Evolutionary conservation across 345 rosid species (phyloP).

Genomic region (Corymbia maculata): DNA sequence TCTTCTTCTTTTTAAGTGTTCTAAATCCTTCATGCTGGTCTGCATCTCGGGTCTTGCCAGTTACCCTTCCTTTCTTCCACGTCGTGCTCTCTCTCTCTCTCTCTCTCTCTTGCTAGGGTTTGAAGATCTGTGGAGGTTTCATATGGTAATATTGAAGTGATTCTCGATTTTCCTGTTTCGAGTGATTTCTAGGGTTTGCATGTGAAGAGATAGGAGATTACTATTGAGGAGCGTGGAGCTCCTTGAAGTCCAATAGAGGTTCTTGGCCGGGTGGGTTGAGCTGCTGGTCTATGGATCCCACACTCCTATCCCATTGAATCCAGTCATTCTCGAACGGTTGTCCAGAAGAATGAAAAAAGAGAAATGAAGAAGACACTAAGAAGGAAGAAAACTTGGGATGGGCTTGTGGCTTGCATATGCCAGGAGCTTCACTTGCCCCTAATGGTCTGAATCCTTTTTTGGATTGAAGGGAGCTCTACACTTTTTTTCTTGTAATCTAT

Average conservation of each 20-base stretch:
- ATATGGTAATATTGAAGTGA: background rate
- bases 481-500: background rate
- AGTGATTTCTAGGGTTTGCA: background rate
- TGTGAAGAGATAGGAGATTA: background rate
- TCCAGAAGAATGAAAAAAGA: background rate
- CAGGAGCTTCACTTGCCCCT: slow-evolving; percentile 55
- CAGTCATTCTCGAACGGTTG: slow-evolving; percentile 1
- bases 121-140: background rate
- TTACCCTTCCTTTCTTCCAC: background rate
- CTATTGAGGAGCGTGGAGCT: slow-evolving; percentile 45
- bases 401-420: slow-evolving; percentile 83
- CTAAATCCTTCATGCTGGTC: background rate
- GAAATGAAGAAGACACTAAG: background rate
- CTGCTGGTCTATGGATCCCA: slow-evolving; percentile 92
- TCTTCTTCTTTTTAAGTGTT: background rate
- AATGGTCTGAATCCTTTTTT: slow-evolving; percentile 44
- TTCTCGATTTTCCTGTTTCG: background rate
- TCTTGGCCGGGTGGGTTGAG: slow-evolving; percentile 46
- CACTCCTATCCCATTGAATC: slow-evolving; percentile 25
- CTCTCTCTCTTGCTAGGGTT: background rate
- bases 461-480: slow-evolving; percentile 98
- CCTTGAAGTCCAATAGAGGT: slow-evolving; percentile 80
- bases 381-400: background rate
- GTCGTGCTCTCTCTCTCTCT: background rate
- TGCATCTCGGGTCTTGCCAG: background rate